Evolutionary conservation across 225 moss, liverwort and hornwort species (phyloP).

Genomic region (Pleurozium schreberi): DNA sequence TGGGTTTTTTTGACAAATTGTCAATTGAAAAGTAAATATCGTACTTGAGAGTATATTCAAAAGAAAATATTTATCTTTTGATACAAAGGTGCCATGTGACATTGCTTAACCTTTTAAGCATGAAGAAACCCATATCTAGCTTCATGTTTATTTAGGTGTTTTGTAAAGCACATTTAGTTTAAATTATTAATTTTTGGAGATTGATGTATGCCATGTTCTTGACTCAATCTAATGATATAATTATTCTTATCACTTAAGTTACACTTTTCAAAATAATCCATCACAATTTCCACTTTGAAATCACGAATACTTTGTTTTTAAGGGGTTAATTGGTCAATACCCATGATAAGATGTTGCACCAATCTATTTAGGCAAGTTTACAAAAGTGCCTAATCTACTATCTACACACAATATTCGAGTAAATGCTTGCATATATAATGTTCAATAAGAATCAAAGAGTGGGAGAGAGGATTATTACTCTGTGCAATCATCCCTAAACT

Average conservation of each 20-base stretch:
- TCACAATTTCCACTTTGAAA: background rate
- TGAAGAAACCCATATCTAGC: background rate
- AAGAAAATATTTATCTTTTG: background rate
- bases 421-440: background rate
- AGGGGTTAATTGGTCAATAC: background rate
- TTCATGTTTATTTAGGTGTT: background rate
- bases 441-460: background rate
- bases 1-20: accelerated
- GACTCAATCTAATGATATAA: background rate
- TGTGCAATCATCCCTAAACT: background rate
- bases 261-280: background rate
- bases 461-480: background rate
- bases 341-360: accelerated
- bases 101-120: background rate
- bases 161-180: background rate
- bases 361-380: background rate
- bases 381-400: background rate
- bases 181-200: background rate
- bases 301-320: accelerated
- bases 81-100: too few relatives aligned
- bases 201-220: accelerated
- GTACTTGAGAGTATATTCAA: background rate
- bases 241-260: background rate
- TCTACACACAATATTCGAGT: background rate
- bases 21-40: background rate